Conservation (phyloP, 148 eudicot genomes). For the Spergularia marina region DNA sequence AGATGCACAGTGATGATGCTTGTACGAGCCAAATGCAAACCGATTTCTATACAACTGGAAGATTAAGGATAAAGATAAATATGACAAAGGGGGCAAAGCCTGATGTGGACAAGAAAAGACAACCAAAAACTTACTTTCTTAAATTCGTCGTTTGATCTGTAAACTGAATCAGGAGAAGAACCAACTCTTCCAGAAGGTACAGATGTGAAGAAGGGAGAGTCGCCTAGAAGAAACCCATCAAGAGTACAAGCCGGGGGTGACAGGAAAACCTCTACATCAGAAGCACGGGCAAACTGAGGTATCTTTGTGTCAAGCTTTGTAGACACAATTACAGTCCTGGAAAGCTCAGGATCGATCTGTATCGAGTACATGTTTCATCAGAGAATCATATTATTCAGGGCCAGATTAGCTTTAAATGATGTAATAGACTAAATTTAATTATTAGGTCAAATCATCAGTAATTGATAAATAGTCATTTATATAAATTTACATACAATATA, state of each 20-base stretch:
- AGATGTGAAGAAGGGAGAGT: slow-evolving; percentile 95
- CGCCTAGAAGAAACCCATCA: slow-evolving; percentile 89
- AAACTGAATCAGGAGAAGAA: slow-evolving; percentile 78
- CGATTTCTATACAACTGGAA: neutral
- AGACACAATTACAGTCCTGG: slow-evolving; percentile 91
- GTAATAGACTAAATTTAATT: neutral
- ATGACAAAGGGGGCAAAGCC: neutral
- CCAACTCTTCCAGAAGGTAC: slow-evolving; percentile 99
- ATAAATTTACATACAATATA: neutral
- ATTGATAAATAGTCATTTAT: neutral
- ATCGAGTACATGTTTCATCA: slow-evolving; percentile 11
- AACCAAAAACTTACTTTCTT: slow-evolving; percentile 58
- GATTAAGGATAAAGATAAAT: neutral
- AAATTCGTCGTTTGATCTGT: slow-evolving; percentile 83
- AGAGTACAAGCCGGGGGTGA: slow-evolving; percentile 80
- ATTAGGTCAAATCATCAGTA: no score
- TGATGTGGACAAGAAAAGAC: neutral
- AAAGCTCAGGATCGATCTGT: slow-evolving; percentile 93
- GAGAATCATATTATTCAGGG: neutral
- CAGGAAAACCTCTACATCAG: slow-evolving; percentile 98
- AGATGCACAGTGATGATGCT: neutral
- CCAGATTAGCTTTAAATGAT: slow-evolving; percentile 3
- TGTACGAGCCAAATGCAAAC: neutral
- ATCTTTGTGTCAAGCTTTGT: slow-evolving; percentile 96
- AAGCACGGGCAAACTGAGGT: slow-evolving; percentile 95